These are phyloP conservation scores for Aspergillus pseudoglaucus DNA, from an alignment of 2,329 filamentous ascomycete species.

Conservation along the genomic window DNA sequence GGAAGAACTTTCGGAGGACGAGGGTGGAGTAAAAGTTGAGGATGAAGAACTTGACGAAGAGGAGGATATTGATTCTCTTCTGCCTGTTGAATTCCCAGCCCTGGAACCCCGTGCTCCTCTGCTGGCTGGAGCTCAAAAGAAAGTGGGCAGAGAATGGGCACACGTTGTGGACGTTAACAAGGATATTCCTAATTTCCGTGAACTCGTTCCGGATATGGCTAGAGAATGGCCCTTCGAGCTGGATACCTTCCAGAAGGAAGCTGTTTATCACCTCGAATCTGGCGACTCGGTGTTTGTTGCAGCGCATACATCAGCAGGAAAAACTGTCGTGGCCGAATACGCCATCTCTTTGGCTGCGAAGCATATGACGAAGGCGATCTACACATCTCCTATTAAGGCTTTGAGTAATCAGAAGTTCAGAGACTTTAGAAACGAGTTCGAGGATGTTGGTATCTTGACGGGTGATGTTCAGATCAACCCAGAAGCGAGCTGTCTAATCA, in stretches of 20 bases:
- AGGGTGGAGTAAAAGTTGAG: slow-evolving; percentile 22
- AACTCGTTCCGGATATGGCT: slow-evolving; percentile 93
- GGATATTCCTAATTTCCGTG: slow-evolving; percentile 87
- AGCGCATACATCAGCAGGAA: slow-evolving; percentile 93
- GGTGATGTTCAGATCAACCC: slow-evolving; percentile 97
- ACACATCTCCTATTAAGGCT: slow-evolving; percentile 97
- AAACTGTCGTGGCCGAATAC: slow-evolving; percentile 97
- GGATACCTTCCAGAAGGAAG: slow-evolving; percentile 97
- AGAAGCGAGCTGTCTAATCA: slow-evolving; percentile 95
- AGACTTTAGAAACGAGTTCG: slow-evolving; percentile 83
- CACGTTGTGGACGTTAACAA: slow-evolving; percentile 96
- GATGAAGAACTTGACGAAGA: slow-evolving; percentile 31
- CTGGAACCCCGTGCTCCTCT: slow-evolving; percentile 77
- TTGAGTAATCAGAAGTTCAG: slow-evolving; percentile 98
- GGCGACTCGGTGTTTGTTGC: slow-evolving; percentile 98
- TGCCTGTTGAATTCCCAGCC: slow-evolving; percentile 90
- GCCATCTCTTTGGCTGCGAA: slow-evolving; percentile 93
- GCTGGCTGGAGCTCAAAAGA: slow-evolving; percentile 63
- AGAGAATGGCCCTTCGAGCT: slow-evolving; percentile 94
- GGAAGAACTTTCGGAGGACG: slow-evolving; percentile 20
- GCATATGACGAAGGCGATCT: slow-evolving; percentile 99
- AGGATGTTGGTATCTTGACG: slow-evolving; percentile 93
- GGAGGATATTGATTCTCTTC: slow-evolving; percentile 70
- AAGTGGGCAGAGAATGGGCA: slow-evolving; percentile 82
- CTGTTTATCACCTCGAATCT: slow-evolving; percentile 92